Evolutionary conservation across 2,329 filamentous ascomycete species (phyloP), one percentile per base, ranked within the genome.

Genomic region (Grosmannia clavigera): DNA sequence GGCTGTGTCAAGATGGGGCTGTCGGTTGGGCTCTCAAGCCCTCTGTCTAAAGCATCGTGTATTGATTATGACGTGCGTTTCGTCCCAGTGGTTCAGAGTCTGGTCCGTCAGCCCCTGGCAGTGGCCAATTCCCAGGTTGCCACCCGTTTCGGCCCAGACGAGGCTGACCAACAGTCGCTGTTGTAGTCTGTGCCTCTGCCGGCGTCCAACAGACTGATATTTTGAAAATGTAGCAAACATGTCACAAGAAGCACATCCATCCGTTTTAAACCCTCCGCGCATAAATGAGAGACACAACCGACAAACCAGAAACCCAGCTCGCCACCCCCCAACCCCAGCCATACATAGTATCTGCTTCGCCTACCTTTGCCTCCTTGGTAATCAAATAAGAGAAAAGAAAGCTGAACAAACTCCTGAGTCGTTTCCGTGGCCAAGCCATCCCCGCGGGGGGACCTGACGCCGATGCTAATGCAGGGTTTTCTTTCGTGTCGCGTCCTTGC

Each of bases 381-480:
- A 54, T 33, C 33, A 55, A 40, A 50, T n/a, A 6, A 52, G 6
- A 46, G 40, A 55, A 55, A 52, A 51, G 38, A 27, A 55, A 31
- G 31, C 31, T 25, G 38, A 52, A 60, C 60, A 58, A 60, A 58
- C 58, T 58, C 58, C 58, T 57, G 56, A 46, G 40, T 60, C 58
- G 59, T 61, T 19, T 61, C 55, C 59, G 50, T 50, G 56, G 57
- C 57, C 57, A 62, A 58, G 57, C 58, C 57, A 55, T 52, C 50
- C 61, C 59, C 53, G 40, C 19, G 50, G 58, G 54, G 50, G 38
- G 50, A 58, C 55, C 35, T 43, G 58, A 63, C 60, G 61, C 61
- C 61, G 35, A 60, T 63, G 59, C 59, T 58, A 61, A 63, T 63
- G 61, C 61, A 63, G 58, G 59, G 58, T 58, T 57, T 58, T 60